Evolutionary conservation across 257 asterid species (phyloP).

Genomic region (Solanum medicagineum): DNA sequence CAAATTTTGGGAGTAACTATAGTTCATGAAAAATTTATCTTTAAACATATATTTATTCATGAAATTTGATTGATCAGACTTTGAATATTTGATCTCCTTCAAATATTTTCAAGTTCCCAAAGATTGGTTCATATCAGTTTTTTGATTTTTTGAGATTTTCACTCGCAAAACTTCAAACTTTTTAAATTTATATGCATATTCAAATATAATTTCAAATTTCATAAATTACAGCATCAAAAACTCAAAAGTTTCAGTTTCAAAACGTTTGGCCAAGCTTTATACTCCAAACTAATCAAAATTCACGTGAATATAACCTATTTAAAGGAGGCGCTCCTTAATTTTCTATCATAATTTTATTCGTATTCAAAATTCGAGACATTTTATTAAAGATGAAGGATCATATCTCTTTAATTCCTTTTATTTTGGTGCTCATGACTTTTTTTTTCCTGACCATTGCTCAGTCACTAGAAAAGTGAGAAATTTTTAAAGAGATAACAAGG

Average conservation of each 20-base stretch:
- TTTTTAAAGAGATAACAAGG: background rate
- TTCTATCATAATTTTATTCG: background rate
- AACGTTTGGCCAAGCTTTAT: background rate
- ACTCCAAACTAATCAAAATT: background rate
- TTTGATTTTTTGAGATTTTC: background rate
- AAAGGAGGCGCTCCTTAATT: background rate
- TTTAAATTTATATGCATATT: too few relatives aligned
- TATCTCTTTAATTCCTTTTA: background rate
- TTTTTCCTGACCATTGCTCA: background rate
- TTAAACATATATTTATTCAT: too few relatives aligned
- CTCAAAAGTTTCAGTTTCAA: too few relatives aligned
- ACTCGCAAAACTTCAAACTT: too few relatives aligned
- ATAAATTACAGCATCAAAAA: background rate
- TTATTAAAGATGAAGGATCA: background rate
- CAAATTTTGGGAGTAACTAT: too few relatives aligned
- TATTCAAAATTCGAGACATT: background rate
- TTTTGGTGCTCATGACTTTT: background rate
- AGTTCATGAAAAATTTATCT: too few relatives aligned
- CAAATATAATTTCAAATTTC: too few relatives aligned
- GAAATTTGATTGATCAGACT: too few relatives aligned
- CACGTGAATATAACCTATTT: background rate
- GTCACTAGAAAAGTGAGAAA: background rate
- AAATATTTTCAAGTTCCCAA: too few relatives aligned
- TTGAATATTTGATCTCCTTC: too few relatives aligned
- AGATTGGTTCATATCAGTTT: too few relatives aligned